A percentile compares a stretch with the other conserved stretches of the same genome.
Conservation (phyloP, 2,329 filamentous ascomycete species). For the Cryphonectria parasitica region DNA sequence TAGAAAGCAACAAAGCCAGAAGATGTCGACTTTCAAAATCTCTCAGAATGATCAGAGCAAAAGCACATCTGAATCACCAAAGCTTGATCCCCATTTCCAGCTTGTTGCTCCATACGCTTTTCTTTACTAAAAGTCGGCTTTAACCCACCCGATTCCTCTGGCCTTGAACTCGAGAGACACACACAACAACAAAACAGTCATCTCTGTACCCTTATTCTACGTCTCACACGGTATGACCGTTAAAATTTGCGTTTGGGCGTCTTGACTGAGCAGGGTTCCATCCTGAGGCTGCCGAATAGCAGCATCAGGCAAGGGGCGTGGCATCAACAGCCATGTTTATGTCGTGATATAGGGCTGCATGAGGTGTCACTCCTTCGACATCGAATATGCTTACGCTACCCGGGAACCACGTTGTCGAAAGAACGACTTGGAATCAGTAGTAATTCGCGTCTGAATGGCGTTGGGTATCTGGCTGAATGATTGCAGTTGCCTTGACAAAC, state of each 20-base stretch:
- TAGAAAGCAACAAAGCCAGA: too few relatives aligned
- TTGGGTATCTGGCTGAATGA: slow-evolving; percentile 6
- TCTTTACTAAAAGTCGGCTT: not conserved
- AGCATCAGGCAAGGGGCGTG: not conserved
- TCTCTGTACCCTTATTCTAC: not conserved
- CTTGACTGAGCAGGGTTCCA: not conserved
- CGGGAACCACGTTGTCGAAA: not conserved
- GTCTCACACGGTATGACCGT: not conserved
- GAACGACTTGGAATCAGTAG: not conserved
- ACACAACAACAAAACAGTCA: not conserved
- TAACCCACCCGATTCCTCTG: not conserved
- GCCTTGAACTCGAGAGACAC: not conserved
- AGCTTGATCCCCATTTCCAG: not conserved
- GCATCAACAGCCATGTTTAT: slow-evolving; percentile 5
- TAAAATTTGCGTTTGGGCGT: not conserved
- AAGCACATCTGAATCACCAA: not conserved
- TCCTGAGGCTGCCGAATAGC: not conserved
- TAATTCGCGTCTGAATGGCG: not conserved
- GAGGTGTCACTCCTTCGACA: not conserved
- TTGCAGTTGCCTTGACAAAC: not conserved
- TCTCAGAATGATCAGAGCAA: not conserved
- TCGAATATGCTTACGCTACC: not conserved
- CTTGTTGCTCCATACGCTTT: not conserved
- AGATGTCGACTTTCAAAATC: not conserved
- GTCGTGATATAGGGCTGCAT: slow-evolving; percentile 16